Evolutionary conservation across 2,329 filamentous ascomycete genomes (phyloP), one percentile per base, ranked within the genome.

Genomic region (Orbilia oligospora): DNA sequence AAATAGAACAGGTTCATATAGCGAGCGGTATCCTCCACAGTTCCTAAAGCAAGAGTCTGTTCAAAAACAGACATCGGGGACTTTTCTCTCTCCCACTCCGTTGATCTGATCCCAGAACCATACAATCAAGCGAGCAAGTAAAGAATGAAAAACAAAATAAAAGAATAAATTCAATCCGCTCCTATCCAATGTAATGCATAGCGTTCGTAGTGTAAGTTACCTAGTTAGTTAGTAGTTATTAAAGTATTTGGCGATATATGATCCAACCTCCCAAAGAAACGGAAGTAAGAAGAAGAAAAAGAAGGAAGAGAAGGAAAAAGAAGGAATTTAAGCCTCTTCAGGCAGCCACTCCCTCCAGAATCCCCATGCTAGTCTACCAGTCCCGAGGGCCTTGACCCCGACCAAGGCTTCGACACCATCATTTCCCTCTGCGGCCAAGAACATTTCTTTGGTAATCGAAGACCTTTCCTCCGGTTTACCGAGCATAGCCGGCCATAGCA

Each of bases 361-460:
- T 83, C 94, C 94, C 93, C 93, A 96, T 1, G 92, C 92, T 82
- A 93, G 91, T 79, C 91, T 86, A 83, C 91, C 91, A 56, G 91
- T 91, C 0, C 86, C 87, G 24, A 89, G 87, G 2, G 90, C 90
- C 70, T 89, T 88, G 1, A 97, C 93, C 16, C 95, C 94, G 0
- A 97, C 95, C 48, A 99, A 86, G 81, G 88, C 88, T 84, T 98
- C 95, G 20, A 99, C 92, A 0, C 93, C 96, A 69, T 94, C 91
- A 44, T 91, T 92, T 0, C 93, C 94, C 67, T 93, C 89, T 0
- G 93, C 96, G 71, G 91, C 92, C 69, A 98, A 87, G 83, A 99
- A 93, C 82, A 91, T 92, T 75, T 97, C 93, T 82, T 95, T 88
- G 82, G 97, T 93, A 82, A 99, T 98, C 85, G 97, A 94, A 86